phyloP scores from a whole-genome alignment of 768 basidiomycete species.

The Scleroderma bovista region DNA sequence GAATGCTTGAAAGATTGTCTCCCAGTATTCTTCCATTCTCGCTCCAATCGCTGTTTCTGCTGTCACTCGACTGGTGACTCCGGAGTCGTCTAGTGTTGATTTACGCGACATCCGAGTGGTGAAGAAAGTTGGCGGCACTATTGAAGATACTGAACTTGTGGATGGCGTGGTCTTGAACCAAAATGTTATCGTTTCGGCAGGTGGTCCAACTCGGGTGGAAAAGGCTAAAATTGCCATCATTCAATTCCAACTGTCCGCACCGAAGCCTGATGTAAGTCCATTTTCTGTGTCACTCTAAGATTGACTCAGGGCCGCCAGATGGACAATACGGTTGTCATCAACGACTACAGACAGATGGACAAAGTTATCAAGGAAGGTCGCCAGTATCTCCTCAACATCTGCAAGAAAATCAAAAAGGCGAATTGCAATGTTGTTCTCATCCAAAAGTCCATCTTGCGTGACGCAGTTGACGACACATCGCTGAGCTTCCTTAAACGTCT shows the following conservation, averaged over 20 bases:
- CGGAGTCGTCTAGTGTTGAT: slow-evolving; percentile 91
- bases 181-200: slow-evolving; percentile 83
- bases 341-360: slow-evolving; percentile 99
- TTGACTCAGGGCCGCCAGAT: slow-evolving; percentile 50
- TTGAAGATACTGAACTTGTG: slow-evolving; percentile 95
- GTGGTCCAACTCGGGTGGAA: slow-evolving; percentile 92
- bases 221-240: slow-evolving; percentile 98
- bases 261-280: slow-evolving; percentile 87
- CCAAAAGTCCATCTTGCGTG: slow-evolving; percentile 98
- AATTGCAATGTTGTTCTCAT: slow-evolving; percentile 98
- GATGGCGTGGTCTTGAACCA: slow-evolving; percentile 98
- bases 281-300: not conserved
- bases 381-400: slow-evolving; percentile 94
- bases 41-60: slow-evolving; percentile 99
- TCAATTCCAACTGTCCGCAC: slow-evolving; percentile 96
- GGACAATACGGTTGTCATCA: slow-evolving; percentile 99
- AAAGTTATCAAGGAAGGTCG: slow-evolving; percentile 99
- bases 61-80: slow-evolving; percentile 84
- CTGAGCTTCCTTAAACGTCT: slow-evolving; percentile 96
- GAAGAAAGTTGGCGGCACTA: slow-evolving; percentile 98
- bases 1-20: slow-evolving; percentile 70
- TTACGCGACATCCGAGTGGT: slow-evolving; percentile 94
- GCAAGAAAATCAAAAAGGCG: slow-evolving; percentile 99
- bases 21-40: slow-evolving; percentile 96
- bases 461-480: slow-evolving; percentile 97